These are phyloP conservation scores for Yarrowia hollandica DNA, from an alignment of 805 yeast genomes.

Conservation along the genomic window DNA sequence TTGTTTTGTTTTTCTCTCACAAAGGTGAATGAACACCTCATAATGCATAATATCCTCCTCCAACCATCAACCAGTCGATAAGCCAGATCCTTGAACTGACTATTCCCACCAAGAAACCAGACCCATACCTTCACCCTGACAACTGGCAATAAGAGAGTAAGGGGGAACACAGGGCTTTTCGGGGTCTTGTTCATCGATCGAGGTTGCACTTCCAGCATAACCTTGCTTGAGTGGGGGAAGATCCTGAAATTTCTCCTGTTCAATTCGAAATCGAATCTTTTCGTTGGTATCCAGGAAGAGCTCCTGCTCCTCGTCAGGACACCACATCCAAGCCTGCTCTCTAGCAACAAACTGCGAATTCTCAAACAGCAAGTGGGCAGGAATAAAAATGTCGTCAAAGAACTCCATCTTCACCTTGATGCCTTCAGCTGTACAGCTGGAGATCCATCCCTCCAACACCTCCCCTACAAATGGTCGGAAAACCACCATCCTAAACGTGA, in stretches of 20 bases:
- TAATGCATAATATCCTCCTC: not conserved
- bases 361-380: conserved; percentile 79
- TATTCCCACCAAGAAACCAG: conserved; percentile 95
- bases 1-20: not conserved
- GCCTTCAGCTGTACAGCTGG: conserved; percentile 84
- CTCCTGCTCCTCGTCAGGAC: conserved; percentile 61
- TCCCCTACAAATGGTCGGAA: conserved; percentile 97
- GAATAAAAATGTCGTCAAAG: conserved; percentile 90
- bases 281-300: conserved; percentile 88
- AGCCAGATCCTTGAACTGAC: no score
- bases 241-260: conserved; percentile 81
- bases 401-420: conserved; percentile 79
- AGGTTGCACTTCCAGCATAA: conserved; percentile 41
- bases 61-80: no score
- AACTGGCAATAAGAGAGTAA: conserved; percentile 81
- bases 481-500: conserved; percentile 69
- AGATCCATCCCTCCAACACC: conserved; percentile 87
- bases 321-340: conserved; percentile 97
- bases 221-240: conserved; percentile 73
- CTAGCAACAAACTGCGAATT: conserved; percentile 60
- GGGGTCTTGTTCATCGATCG: conserved; percentile 35
- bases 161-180: conserved; percentile 55
- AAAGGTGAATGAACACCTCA: no score
- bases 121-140: conserved; percentile 97
- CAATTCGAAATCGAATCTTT: conserved; percentile 86